Conservation (phyloP, 2,329 filamentous ascomycete genomes). For the Apiospora saccharicola region DNA sequence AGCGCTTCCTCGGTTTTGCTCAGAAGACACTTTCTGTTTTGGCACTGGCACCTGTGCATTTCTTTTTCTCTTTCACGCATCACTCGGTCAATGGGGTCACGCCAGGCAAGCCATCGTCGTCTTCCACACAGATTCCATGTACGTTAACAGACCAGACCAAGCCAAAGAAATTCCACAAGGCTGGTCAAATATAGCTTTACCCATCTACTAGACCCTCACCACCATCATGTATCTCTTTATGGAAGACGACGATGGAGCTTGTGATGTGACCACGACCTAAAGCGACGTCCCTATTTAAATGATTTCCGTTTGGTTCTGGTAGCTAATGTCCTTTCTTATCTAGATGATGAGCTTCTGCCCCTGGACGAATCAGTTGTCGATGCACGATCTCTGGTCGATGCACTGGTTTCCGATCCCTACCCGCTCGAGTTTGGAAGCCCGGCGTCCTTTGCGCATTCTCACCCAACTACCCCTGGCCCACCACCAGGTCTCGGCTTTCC, state of each 20-base stretch:
- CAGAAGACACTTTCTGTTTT: conserved; percentile 35
- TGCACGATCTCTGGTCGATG: conserved; percentile 72
- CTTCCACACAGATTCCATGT: conserved; percentile 69
- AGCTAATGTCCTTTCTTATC: conserved; percentile 49
- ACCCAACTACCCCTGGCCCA: conserved; percentile 46
- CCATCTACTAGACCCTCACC: conserved; percentile 47
- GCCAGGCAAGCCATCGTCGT: conserved; percentile 75
- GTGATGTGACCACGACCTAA: conserved; percentile 57
- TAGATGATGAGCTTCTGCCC: conserved; percentile 70
- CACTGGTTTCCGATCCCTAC: conserved; percentile 67
- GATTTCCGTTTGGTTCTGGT: conserved; percentile 32
- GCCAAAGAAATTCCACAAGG: conserved; percentile 44
- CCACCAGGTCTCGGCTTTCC: conserved; percentile 55
- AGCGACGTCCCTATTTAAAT: conserved; percentile 33
- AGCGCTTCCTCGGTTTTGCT: conserved; percentile 37
- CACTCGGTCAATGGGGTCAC: conserved; percentile 49
- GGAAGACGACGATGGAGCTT: conserved; percentile 70
- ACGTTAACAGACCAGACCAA: conserved; percentile 65
- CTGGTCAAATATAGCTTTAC: conserved; percentile 60
- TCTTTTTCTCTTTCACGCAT: conserved; percentile 36
- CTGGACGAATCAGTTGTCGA: conserved; percentile 72
- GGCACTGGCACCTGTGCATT: conserved; percentile 33
- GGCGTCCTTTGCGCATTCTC: conserved; percentile 28
- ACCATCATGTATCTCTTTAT: conserved; percentile 50
- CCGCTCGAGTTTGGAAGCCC: conserved; percentile 30